Evolutionary conservation across 306 rosid species (phyloP), one percentile per base, ranked within the genome.

Genomic region (Oemleria cerasiformis): DNA sequence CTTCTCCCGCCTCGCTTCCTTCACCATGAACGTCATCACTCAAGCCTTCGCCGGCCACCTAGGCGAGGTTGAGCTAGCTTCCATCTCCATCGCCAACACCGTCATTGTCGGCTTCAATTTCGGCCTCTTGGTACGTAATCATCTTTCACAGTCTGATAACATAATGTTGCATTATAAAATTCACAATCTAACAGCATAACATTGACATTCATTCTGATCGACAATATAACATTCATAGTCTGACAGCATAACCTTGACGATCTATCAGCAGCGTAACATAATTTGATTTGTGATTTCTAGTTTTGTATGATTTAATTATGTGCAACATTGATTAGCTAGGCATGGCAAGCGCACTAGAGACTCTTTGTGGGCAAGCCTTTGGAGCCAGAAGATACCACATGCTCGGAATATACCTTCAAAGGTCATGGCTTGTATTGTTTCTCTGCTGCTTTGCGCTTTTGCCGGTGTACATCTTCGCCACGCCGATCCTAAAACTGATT

Each of bases 301-400:
- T 6, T 3, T 65, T 13, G 69, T 10, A 6, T 30, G 16, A 0
- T 14, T 57, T 51, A 1, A 36, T 56, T 0, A n/a, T 10, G 16
- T 5, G n/a, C 13, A 30, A 30, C 36, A 30, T 30, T 12, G 1
- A 14, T 67, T 56, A 88, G 94, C 67, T 90, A 70, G 94, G 94
- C 40, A 90, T 90, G 96, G 96, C 92, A 6, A 90, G 96, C 43
- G 96, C 96, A 6, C 48, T 90, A 68, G 96, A 90, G 79, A 90
- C 96, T 5, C 80, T 90, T 5, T 90, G 96, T 68, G 96, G 94
- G 38, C 96, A 90, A 63, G 96, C 94, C 0, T 90, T 81, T 69
- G 92, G 94, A 41, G 96, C 90, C 10, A 88, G 78, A 58, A 79
- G 82, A 7, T 78, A 84, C 21, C 77, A 72, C 61, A 81, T 90